These are phyloP conservation scores for Lathyrus oleraceus DNA, from an alignment of 306 rosid genomes.

Conservation along the genomic window DNA sequence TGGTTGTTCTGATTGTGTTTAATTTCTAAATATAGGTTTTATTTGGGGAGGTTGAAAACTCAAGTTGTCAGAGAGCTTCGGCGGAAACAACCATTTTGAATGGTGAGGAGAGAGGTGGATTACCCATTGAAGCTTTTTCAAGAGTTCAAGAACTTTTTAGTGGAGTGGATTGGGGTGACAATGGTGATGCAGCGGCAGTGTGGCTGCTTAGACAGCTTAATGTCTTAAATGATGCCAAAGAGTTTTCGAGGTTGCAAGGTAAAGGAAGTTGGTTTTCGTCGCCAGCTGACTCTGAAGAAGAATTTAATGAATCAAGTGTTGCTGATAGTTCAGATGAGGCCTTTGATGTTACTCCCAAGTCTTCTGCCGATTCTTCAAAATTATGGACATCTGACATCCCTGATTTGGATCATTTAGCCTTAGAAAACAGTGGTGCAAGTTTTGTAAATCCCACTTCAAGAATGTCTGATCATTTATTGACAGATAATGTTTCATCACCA, in stretches of 20 bases:
- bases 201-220: slow-evolving; percentile 91
- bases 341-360: slow-evolving; percentile 64
- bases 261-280: slow-evolving; percentile 75
- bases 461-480: slow-evolving; percentile 42
- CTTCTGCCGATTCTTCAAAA: slow-evolving; percentile 53
- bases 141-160: slow-evolving; percentile 94
- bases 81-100: slow-evolving; percentile 58
- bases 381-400: slow-evolving; percentile 41
- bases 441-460: slow-evolving; percentile 42
- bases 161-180: slow-evolving; percentile 88
- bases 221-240: slow-evolving; percentile 75
- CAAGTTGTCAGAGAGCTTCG: slow-evolving; percentile 77
- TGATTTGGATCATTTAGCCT: slow-evolving; percentile 49
- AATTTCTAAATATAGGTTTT: slow-evolving; percentile 62
- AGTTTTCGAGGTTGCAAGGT: slow-evolving; percentile 73
- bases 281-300: slow-evolving; percentile 92
- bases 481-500: slow-evolving; percentile 36
- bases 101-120: slow-evolving; percentile 95
- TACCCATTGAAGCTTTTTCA: slow-evolving; percentile 96
- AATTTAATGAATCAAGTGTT: slow-evolving; percentile 81
- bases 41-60: slow-evolving; percentile 90
- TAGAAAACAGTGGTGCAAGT: slow-evolving; percentile 47
- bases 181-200: slow-evolving; percentile 85
- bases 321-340: slow-evolving; percentile 96
- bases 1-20: slow-evolving; percentile 35